phyloP scores from a whole-genome alignment of 345 rosid genomes.

The Arabidopsis arenosa region DNA sequence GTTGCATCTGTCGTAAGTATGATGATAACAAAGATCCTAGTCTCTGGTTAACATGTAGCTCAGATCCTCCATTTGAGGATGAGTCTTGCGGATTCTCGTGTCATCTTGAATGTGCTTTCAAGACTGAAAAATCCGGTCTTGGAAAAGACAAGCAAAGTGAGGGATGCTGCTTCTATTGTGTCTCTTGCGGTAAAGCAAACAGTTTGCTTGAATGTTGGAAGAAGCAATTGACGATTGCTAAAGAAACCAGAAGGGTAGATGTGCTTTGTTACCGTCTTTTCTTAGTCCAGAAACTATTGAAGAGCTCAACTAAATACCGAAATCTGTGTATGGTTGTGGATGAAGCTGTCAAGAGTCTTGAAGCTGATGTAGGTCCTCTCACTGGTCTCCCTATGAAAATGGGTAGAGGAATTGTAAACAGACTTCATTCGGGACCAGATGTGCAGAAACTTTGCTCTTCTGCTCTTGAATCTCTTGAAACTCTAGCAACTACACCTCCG shows the following conservation, averaged over 20 bases:
- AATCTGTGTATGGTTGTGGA: slow-evolving; percentile 54
- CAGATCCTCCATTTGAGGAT: slow-evolving; percentile 53
- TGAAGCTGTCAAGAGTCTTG: slow-evolving; percentile 59
- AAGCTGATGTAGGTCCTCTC: slow-evolving; percentile 73
- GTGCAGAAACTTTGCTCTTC: slow-evolving; percentile 77
- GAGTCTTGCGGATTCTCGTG: slow-evolving; percentile 71
- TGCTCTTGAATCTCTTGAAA: slow-evolving; percentile 64
- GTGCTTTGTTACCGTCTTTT: slow-evolving; percentile 71
- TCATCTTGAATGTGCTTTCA: slow-evolving; percentile 75
- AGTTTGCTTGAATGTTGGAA: slow-evolving; percentile 70
- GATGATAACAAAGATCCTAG: slow-evolving; percentile 93
- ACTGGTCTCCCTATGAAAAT: slow-evolving; percentile 63
- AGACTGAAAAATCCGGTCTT: slow-evolving; percentile 61
- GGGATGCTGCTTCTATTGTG: slow-evolving; percentile 69
- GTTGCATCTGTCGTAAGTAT: slow-evolving; percentile 73
- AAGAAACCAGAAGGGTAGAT: slow-evolving; percentile 86
- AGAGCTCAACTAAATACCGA: slow-evolving; percentile 53
- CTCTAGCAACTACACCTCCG: slow-evolving; percentile 30
- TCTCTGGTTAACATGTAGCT: slow-evolving; percentile 78
- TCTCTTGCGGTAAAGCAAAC: slow-evolving; percentile 68
- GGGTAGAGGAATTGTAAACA: slow-evolving; percentile 80
- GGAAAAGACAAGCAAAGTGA: slow-evolving; percentile 44
- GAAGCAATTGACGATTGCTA: slow-evolving; percentile 70
- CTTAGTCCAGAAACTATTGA: slow-evolving; percentile 60
- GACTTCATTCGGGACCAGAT: slow-evolving; percentile 73